These are phyloP conservation scores for Cylindrodendrum hubeiense DNA, from an alignment of 2,329 filamentous ascomycete genomes.

Conservation along the genomic window DNA sequence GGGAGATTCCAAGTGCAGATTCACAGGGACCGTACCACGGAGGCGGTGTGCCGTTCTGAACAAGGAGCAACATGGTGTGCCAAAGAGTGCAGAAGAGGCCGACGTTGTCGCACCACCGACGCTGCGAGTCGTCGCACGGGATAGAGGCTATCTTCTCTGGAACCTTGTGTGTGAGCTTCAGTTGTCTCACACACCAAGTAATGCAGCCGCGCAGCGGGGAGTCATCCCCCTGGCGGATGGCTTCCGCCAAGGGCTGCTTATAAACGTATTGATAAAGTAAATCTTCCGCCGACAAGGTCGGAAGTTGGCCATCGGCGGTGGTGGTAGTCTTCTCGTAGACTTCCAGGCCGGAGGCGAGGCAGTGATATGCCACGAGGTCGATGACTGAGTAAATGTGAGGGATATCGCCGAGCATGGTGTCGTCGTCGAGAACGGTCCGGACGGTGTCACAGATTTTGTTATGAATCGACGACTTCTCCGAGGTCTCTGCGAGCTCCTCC, in stretches of 20 bases:
- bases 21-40: slow-evolving; percentile 39
- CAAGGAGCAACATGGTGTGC: slow-evolving; percentile 31
- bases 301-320: slow-evolving; percentile 6
- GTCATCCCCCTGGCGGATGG: slow-evolving; percentile 4
- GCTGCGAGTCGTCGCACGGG: slow-evolving; percentile 16
- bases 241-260: slow-evolving; percentile 32
- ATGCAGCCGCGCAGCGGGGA: slow-evolving; percentile 33
- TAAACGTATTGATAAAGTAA: slow-evolving; percentile 38
- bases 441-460: slow-evolving; percentile 24
- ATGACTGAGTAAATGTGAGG: slow-evolving; percentile 31
- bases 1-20: slow-evolving; percentile 38
- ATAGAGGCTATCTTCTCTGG: slow-evolving; percentile 31
- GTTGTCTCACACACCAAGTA: slow-evolving; percentile 38
- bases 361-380: slow-evolving; percentile 38
- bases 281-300: slow-evolving; percentile 26
- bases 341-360: slow-evolving; percentile 36
- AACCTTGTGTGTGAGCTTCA: slow-evolving; percentile 26
- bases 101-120: slow-evolving; percentile 39
- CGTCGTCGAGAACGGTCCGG: slow-evolving; percentile 15
- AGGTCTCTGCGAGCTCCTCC: slow-evolving; percentile 25
- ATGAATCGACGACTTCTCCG: slow-evolving; percentile 5
- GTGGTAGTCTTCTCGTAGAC: slow-evolving; percentile 29
- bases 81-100: slow-evolving; percentile 42
- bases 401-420: slow-evolving; percentile 24
- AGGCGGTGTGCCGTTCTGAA: slow-evolving; percentile 28